Evolutionary conservation across 371 early-diverging fungal genomes (phyloP).

Genomic region (Rhizopus sp.): DNA sequence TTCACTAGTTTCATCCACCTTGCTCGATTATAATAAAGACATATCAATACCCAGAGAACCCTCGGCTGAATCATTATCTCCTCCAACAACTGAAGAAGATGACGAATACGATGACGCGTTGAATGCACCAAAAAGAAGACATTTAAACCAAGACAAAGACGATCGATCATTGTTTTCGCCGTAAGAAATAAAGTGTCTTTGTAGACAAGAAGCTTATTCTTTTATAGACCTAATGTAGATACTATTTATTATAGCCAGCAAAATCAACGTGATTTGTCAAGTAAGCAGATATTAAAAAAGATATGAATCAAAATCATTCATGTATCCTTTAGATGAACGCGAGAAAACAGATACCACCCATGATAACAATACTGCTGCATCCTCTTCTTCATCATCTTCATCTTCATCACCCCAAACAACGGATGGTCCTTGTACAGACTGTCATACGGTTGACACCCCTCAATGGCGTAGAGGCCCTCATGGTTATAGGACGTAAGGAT

Average conservation of each 20-base stretch:
- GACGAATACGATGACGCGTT: constrained; percentile 5
- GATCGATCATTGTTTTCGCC: neutral
- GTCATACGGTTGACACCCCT: constrained; percentile 24
- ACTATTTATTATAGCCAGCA: too few species aligned
- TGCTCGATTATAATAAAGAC: neutral
- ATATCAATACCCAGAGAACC: constrained; percentile 1
- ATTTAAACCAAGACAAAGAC: neutral
- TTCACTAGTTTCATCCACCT: neutral
- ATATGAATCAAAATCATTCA: too few species aligned
- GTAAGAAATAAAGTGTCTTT: neutral
- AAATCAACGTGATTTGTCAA: too few species aligned
- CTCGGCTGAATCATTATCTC: constrained; percentile 3
- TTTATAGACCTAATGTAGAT: neutral
- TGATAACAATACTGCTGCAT: too few species aligned
- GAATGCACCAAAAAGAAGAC: constrained; percentile 3
- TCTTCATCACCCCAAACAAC: neutral
- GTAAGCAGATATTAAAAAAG: too few species aligned
- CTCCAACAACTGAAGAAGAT: constrained; percentile 5
- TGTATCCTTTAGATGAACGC: neutral
- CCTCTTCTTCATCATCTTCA: neutral
- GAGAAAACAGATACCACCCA: neutral
- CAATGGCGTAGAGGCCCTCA: constrained; percentile 42
- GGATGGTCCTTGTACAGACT: constrained; percentile 8
- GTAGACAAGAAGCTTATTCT: neutral
- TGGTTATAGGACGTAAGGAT: constrained; percentile 37